Conservation (phyloP, 2,329 filamentous ascomycete species). For the Phyllosticta citribraziliensis region DNA sequence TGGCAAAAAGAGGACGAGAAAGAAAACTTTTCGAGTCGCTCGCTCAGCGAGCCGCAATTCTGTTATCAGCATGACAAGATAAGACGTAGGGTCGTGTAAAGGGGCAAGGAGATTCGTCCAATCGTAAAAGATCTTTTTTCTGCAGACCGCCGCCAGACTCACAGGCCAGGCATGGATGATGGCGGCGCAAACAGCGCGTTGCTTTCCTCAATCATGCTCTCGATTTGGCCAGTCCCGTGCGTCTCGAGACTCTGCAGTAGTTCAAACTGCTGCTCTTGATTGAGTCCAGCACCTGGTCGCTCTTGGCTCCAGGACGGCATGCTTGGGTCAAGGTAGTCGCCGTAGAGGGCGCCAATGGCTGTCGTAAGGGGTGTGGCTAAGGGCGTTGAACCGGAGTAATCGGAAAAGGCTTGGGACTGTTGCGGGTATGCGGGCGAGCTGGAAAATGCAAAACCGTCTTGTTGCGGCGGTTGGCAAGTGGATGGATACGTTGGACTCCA, state of each 20-base stretch:
- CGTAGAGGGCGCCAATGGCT: constrained; percentile 11
- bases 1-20: too few relatives aligned
- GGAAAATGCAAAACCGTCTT: neutral
- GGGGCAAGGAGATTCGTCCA: too few relatives aligned
- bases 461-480: neutral
- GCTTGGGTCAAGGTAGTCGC: constrained; percentile 33
- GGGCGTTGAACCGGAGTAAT: neutral
- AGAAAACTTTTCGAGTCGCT: too few relatives aligned
- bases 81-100: too few relatives aligned
- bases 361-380: neutral
- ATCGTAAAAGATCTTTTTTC: too few relatives aligned
- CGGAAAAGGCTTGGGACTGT: neutral
- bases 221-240: constrained; percentile 29
- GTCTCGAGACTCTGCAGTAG: constrained; percentile 71
- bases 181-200: constrained; percentile 12
- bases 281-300: constrained; percentile 41
- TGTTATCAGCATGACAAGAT: too few relatives aligned
- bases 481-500: constrained; percentile 28
- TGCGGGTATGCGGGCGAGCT: neutral
- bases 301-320: constrained; percentile 47
- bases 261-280: constrained; percentile 72
- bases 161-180: neutral
- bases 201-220: constrained; percentile 32
- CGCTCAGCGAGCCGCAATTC: too few relatives aligned
- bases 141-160: neutral